Percentiles rank a stretch among this genome's conserved stretches.
Evolutionary conservation across 495 filamentous ascomycete species (phyloP).

Genomic region (Daldinia decipiens): DNA sequence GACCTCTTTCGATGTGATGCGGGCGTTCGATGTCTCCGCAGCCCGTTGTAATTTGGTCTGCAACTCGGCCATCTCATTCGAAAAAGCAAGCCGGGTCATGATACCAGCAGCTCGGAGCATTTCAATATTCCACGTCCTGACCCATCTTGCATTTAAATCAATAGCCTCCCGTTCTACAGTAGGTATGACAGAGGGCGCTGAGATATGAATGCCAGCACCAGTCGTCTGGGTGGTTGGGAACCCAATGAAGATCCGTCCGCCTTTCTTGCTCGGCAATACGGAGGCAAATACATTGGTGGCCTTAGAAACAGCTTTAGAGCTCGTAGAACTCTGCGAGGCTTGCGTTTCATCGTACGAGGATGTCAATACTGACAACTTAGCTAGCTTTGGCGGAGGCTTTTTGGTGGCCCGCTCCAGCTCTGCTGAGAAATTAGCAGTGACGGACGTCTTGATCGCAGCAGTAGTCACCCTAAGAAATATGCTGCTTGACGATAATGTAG

Average conservation of each 20-base stretch:
- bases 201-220: slow-evolving; percentile 92
- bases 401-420: slow-evolving; percentile 98
- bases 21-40: slow-evolving; percentile 55
- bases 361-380: slow-evolving; percentile 85
- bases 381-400: slow-evolving; percentile 90
- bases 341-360: slow-evolving; percentile 87
- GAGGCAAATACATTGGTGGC: slow-evolving; percentile 83
- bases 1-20: slow-evolving; percentile 62
- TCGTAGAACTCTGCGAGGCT: slow-evolving; percentile 63
- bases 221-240: slow-evolving; percentile 98
- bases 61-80: slow-evolving; percentile 83
- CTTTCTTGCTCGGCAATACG: slow-evolving; percentile 85
- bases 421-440: slow-evolving; percentile 71
- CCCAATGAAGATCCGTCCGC: slow-evolving; percentile 93
- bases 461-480: slow-evolving; percentile 91
- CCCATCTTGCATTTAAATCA: slow-evolving; percentile 93
- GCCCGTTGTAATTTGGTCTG: slow-evolving; percentile 63
- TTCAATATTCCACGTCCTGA: slow-evolving; percentile 95
- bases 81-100: slow-evolving; percentile 85
- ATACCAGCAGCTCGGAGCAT: slow-evolving; percentile 92
- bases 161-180: slow-evolving; percentile 99
- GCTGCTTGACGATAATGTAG: slow-evolving; percentile 69
- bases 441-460: slow-evolving; percentile 77
- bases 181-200: slow-evolving; percentile 96
- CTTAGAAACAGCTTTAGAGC: slow-evolving; percentile 60